Evolutionary conservation across 75 land plant species (phyloP).

Genomic region (Azolla pinnata): DNA sequence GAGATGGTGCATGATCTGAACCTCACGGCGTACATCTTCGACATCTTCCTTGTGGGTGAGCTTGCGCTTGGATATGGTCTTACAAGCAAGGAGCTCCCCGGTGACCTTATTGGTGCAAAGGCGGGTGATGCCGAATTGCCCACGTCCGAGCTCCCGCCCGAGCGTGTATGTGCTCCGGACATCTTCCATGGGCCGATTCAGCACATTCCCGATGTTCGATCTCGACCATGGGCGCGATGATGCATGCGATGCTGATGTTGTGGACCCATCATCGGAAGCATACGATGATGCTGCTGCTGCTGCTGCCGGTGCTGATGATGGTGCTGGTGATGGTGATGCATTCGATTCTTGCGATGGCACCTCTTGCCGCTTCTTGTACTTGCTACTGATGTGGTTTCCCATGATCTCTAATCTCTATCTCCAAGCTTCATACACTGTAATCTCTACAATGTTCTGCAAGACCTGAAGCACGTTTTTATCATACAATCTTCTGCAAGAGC

Average conservation of each 20-base stretch:
- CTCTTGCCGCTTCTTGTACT: background rate
- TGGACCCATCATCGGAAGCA: background rate
- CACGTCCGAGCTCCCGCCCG: constrained; percentile 71
- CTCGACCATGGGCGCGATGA: background rate
- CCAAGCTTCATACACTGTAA: too few relatives aligned
- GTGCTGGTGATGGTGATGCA: background rate
- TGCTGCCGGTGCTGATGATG: background rate
- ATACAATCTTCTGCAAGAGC: too few relatives aligned
- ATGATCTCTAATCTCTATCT: too few relatives aligned
- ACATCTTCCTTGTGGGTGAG: constrained; percentile 25
- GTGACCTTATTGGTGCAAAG: background rate
- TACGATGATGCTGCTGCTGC: background rate
- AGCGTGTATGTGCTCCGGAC: constrained; percentile 33
- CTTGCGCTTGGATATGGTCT: constrained; percentile 43
- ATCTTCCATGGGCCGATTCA: constrained; percentile 34
- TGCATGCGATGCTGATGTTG: background rate
- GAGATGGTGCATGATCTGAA: constrained; percentile 49
- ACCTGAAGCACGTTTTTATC: too few relatives aligned
- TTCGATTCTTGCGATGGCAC: background rate
- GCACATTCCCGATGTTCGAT: background rate
- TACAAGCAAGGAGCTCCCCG: constrained; percentile 23
- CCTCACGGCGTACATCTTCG: constrained; percentile 46
- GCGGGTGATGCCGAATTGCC: constrained; percentile 38
- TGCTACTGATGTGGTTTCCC: background rate
- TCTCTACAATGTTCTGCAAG: too few relatives aligned